A percentile compares a stretch with the other conserved stretches of the same genome.
Conservation (phyloP, 2,329 filamentous ascomycete genomes). For the Trichoderma lentiforme region DNA sequence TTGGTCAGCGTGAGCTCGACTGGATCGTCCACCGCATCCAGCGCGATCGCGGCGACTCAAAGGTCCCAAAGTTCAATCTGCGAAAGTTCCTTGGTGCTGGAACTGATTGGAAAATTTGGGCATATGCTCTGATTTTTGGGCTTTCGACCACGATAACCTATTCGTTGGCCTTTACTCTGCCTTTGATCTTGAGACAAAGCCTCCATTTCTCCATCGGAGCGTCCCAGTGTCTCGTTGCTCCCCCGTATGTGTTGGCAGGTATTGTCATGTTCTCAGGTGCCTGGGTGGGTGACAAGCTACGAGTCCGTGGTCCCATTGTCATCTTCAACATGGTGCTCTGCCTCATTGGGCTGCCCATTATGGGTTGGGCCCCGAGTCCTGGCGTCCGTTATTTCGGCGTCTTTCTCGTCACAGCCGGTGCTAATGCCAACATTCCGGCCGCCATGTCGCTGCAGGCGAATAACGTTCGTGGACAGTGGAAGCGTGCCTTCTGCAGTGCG, state of each 20-base stretch:
- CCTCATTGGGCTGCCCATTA: slow-evolving; percentile 67
- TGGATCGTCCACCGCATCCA: slow-evolving; percentile 55
- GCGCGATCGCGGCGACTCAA: slow-evolving; percentile 55
- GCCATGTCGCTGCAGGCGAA: slow-evolving; percentile 80
- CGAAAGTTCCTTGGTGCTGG: slow-evolving; percentile 45
- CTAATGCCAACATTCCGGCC: slow-evolving; percentile 73
- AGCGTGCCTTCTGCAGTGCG: slow-evolving; percentile 74
- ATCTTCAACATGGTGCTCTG: slow-evolving; percentile 62
- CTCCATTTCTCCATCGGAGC: slow-evolving; percentile 63
- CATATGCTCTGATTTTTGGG: slow-evolving; percentile 44
- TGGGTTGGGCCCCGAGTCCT: slow-evolving; percentile 60
- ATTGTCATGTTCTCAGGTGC: slow-evolving; percentile 58
- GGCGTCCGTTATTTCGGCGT: slow-evolving; percentile 68
- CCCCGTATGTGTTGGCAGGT: slow-evolving; percentile 64
- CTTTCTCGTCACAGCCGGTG: slow-evolving; percentile 72
- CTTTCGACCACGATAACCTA: slow-evolving; percentile 64
- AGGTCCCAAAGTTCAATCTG: slow-evolving; percentile 51
- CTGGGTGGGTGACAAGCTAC: slow-evolving; percentile 65
- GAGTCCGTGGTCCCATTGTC: slow-evolving; percentile 63
- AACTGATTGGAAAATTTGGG: slow-evolving; percentile 58
- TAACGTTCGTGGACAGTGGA: slow-evolving; percentile 87
- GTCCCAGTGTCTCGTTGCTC: slow-evolving; percentile 69
- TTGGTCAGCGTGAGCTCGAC: slow-evolving; percentile 47
- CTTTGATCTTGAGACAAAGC: slow-evolving; percentile 63
- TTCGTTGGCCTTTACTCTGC: slow-evolving; percentile 74